These are phyloP conservation scores for Yamadazyma sp. DNA, from an alignment of 805 yeast genomes.

Conservation along the genomic window DNA sequence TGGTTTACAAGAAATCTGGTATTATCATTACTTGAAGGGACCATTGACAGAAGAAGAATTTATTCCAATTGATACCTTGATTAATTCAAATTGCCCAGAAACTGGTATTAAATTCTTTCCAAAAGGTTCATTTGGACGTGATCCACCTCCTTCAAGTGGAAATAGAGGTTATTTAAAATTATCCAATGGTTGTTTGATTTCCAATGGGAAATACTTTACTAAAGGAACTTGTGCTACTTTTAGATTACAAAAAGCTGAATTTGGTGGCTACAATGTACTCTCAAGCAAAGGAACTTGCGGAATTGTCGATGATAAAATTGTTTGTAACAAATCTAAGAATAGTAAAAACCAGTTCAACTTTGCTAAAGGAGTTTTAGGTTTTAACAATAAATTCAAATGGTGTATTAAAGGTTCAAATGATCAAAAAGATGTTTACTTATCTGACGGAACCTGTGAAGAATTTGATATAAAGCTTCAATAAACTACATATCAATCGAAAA, in stretches of 20 bases:
- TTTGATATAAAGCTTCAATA: slow-evolving; percentile 2
- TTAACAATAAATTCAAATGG: slow-evolving; percentile 65
- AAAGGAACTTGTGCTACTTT: slow-evolving; percentile 85
- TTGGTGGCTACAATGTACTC: slow-evolving; percentile 70
- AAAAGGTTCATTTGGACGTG: slow-evolving; percentile 33
- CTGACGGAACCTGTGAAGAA: slow-evolving; percentile 20
- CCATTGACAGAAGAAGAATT: slow-evolving; percentile 63
- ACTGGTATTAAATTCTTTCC: slow-evolving; percentile 64
- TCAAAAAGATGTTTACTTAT: slow-evolving; percentile 12
- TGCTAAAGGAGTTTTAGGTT: slow-evolving; percentile 45
- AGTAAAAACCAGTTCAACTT: slow-evolving; percentile 39
- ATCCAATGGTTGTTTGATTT: slow-evolving; percentile 68
- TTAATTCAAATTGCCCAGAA: slow-evolving; percentile 60
- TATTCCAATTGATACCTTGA: slow-evolving; percentile 55
- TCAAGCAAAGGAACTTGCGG: slow-evolving; percentile 78
- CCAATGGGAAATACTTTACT: slow-evolving; percentile 81
- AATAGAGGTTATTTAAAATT: slow-evolving; percentile 11
- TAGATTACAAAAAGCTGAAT: slow-evolving; percentile 50
- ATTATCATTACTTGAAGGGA: slow-evolving; percentile 75
- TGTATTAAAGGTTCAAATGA: slow-evolving; percentile 36
- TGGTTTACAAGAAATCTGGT: slow-evolving; percentile 71
- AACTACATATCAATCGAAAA: not conserved
- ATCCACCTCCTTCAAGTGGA: slow-evolving; percentile 20
- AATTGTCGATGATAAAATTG: slow-evolving; percentile 23
- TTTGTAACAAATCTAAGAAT: slow-evolving; percentile 17